These are phyloP conservation scores for Nicotiana otophora DNA, from an alignment of 257 asterid species.

Conservation along the genomic window DNA sequence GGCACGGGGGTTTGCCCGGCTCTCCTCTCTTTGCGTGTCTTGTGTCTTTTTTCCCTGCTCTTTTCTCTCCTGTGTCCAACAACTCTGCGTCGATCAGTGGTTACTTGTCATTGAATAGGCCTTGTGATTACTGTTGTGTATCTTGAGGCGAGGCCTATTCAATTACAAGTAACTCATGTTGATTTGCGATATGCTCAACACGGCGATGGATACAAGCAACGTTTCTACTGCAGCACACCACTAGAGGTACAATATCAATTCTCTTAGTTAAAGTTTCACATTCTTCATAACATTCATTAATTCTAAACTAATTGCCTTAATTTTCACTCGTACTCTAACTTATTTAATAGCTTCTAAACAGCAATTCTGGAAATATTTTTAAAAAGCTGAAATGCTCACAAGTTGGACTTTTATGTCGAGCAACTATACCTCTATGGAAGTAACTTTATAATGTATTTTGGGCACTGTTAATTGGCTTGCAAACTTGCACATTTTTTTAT, in stretches of 20 bases:
- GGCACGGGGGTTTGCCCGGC: slow-evolving; percentile 49
- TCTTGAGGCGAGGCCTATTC: background rate
- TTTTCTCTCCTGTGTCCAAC: background rate
- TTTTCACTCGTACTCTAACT: no score
- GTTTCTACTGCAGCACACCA: background rate
- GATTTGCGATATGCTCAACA: background rate
- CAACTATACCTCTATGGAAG: background rate
- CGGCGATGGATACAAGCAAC: background rate
- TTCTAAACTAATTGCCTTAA: background rate
- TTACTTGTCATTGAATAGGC: background rate
- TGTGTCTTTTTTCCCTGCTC: background rate
- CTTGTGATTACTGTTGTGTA: background rate
- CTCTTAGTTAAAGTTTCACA: background rate
- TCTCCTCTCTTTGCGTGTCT: slow-evolving; percentile 27
- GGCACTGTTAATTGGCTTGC: no score
- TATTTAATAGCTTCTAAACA: no score
- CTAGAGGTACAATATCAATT: background rate
- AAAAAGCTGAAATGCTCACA: background rate
- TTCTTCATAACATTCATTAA: no score
- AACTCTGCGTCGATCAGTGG: background rate
- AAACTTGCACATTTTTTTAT: no score
- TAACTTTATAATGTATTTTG: no score
- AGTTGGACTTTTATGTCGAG: no score
- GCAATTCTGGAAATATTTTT: no score
- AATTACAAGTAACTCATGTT: background rate